Base-by-base conservation (phyloP, 2,329 filamentous ascomycete genomes). In the Knoxdaviesia proteae region DNA sequence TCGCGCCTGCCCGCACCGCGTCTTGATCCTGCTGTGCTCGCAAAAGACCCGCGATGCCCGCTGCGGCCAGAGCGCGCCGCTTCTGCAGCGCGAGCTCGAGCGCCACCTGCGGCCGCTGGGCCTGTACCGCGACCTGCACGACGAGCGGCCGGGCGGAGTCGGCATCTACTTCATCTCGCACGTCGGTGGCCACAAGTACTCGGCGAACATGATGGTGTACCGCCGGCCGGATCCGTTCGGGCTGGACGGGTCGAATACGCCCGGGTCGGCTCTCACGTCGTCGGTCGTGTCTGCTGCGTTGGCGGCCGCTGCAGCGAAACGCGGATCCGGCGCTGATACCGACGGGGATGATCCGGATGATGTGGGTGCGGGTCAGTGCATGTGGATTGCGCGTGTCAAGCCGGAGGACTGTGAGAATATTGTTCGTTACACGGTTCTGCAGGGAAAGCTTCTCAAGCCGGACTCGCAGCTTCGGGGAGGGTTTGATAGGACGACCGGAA, bases 131-230 rank as follows among this genome's bases (percentile, higher is more conserved):
- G 88, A 96, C 55, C 62, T 90, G 39, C 76, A 92, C 54, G 90
- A 98, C 56, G 77, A 86, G 57, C 65, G 90, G 45, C 84, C 87
- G 0, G 88, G 88, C 7, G 90, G 90, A 8, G 88, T 94, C 5
- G 88, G 84, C 0, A 83, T 98, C 49, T 94, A 94, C 62, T 96
- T 94, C 56, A 92, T 96, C 54, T 88, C 77, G 50, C 90, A 98
- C 55, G 86, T 94, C 3, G 90, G 90, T 32, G 90, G 90, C 0
- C 90, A 98, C 65, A 94, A 94, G 63, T 96, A 93, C 61, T 77
- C 79, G 39, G 90, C 90, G 32, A 98, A 98, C 53, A 75, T 96
- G 51, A 82, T 98, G 65, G 68, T 98, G 1, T 96, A 98, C 58
- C 72, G 90, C 7, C 69, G 70, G 43, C 65, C 63, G 6, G 64